These are phyloP conservation scores for Elymus sibiricus DNA, from an alignment of 176 grass and related monocot genomes.

Conservation along the genomic window DNA sequence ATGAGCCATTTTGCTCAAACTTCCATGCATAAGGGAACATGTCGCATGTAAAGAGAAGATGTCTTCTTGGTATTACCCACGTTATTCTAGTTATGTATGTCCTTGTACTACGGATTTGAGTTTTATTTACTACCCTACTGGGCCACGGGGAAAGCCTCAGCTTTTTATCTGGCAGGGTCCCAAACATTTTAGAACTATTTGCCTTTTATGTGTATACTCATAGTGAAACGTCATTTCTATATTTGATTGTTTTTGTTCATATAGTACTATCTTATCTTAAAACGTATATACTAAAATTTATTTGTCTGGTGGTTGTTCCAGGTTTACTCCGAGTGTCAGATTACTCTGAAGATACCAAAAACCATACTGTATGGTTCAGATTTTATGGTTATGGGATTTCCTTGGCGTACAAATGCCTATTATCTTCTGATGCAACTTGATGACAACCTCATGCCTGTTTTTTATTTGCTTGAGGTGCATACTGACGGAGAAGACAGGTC, in stretches of 20 bases:
- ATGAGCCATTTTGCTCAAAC: too few species aligned
- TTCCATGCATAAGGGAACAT: not conserved
- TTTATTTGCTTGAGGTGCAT: conserved; percentile 69
- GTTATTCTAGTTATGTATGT: conserved; percentile 4
- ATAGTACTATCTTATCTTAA: conserved; percentile 26
- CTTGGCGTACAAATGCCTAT: conserved; percentile 70
- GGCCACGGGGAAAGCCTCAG: not conserved
- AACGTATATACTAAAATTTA: conserved; percentile 21
- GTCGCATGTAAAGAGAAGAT: not conserved
- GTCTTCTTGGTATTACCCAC: not conserved
- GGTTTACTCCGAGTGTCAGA: conserved; percentile 75
- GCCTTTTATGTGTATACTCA: conserved; percentile 10
- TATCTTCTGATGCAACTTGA: conserved; percentile 89
- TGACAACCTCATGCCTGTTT: conserved; percentile 68
- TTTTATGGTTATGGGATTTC: conserved; percentile 67
- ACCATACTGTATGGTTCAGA: conserved; percentile 68
- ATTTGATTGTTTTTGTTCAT: conserved; percentile 10
- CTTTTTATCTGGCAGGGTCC: not conserved
- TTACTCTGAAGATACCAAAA: conserved; percentile 64
- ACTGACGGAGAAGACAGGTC: conserved; percentile 42
- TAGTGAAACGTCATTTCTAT: not conserved
- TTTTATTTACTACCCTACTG: not conserved
- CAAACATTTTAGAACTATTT: not conserved
- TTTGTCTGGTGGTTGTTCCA: conserved; percentile 43
- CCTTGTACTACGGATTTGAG: not conserved